Evolutionary conservation across 148 eudicot genomes (phyloP).

Genomic region (Rhododendron ferrugineum): DNA sequence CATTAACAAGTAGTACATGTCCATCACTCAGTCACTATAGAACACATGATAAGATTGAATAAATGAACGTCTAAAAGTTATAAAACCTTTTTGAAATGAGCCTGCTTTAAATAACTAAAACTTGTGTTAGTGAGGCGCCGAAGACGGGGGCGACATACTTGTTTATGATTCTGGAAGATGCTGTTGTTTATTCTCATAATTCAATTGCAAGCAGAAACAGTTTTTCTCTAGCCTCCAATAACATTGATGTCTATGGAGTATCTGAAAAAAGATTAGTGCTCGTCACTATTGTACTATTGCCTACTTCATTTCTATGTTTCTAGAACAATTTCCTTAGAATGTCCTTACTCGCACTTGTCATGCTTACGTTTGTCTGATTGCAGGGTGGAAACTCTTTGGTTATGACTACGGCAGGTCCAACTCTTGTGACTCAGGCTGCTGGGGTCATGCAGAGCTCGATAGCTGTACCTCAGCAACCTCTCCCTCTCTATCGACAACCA

Average conservation of each 20-base stretch:
- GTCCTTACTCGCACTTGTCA: background rate
- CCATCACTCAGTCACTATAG: background rate
- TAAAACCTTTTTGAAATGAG: background rate
- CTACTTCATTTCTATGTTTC: background rate
- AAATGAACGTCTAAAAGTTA: background rate
- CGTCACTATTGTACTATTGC: background rate
- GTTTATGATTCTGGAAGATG: background rate
- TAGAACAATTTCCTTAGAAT: background rate
- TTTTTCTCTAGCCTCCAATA: background rate
- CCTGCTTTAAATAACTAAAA: background rate
- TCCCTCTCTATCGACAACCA: constrained; percentile 71
- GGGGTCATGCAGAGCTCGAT: constrained; percentile 68
- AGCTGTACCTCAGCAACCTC: constrained; percentile 55
- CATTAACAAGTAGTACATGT: background rate
- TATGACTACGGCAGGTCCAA: constrained; percentile 43
- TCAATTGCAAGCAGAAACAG: background rate
- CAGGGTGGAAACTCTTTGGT: constrained; percentile 67
- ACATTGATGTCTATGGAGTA: background rate
- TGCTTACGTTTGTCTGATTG: constrained; percentile 10
- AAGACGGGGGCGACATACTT: background rate
- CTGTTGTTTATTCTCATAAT: background rate
- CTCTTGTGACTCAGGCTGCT: constrained; percentile 55
- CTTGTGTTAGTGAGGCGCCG: background rate
- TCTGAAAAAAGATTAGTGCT: background rate
- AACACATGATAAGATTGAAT: background rate